phyloP scores from a whole-genome alignment of 495 filamentous ascomycete species.

The Xylaria scruposa region DNA sequence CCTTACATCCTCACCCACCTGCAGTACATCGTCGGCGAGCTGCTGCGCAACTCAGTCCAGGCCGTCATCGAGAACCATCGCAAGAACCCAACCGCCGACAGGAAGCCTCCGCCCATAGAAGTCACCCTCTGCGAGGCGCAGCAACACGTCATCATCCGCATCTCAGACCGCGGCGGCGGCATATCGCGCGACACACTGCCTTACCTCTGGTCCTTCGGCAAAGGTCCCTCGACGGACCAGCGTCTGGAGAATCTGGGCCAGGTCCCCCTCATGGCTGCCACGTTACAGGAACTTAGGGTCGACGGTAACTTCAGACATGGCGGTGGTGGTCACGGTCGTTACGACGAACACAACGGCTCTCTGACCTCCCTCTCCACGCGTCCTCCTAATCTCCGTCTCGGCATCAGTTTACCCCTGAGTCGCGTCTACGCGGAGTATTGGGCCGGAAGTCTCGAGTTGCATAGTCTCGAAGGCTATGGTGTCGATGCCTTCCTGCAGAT shows the following conservation, averaged over 20 bases:
- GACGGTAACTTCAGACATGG: slow-evolving; percentile 67
- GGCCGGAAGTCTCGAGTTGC: slow-evolving; percentile 91
- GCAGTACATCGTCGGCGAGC: slow-evolving; percentile 96
- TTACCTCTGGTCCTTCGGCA: slow-evolving; percentile 94
- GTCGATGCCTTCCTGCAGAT: slow-evolving; percentile 98
- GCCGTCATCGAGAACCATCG: slow-evolving; percentile 76
- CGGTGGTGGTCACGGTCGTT: not conserved
- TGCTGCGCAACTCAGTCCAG: slow-evolving; percentile 93
- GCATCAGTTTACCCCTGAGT: slow-evolving; percentile 93
- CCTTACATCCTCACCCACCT: slow-evolving; percentile 96
- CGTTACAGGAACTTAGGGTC: slow-evolving; percentile 82
- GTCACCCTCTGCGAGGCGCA: slow-evolving; percentile 92
- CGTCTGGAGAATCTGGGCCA: slow-evolving; percentile 81
- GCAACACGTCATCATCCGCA: slow-evolving; percentile 95
- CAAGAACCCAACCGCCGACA: slow-evolving; percentile 47
- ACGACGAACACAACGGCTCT: slow-evolving; percentile 56
- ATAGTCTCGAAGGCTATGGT: slow-evolving; percentile 94
- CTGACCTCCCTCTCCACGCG: slow-evolving; percentile 78
- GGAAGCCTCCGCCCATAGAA: slow-evolving; percentile 78
- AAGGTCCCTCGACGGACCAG: slow-evolving; percentile 76
- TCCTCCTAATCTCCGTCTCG: slow-evolving; percentile 85
- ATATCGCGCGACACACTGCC: slow-evolving; percentile 85
- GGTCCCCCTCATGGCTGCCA: slow-evolving; percentile 93
- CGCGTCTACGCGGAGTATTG: slow-evolving; percentile 98
- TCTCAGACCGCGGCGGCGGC: slow-evolving; percentile 94